Evolutionary conservation across 164 flowering plant genomes (phyloP).

Genomic region (Vitis labrusca): DNA sequence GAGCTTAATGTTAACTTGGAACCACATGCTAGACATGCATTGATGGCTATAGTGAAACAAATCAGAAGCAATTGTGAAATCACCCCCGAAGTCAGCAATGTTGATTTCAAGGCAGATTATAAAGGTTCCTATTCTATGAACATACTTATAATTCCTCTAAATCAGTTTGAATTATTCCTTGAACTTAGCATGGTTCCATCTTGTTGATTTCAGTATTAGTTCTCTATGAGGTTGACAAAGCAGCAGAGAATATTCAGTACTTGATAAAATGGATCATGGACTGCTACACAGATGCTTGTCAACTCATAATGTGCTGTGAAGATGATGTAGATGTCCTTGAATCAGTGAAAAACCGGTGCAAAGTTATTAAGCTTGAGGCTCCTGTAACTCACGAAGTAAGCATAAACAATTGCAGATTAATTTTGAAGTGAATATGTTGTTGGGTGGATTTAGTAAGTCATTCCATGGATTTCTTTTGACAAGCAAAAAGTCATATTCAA

Average conservation of each 20-base stretch:
- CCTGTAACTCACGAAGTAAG: constrained; percentile 71
- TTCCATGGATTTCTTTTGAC: too few species aligned
- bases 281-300: constrained; percentile 66
- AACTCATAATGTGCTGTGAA: constrained; percentile 69
- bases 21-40: constrained; percentile 55
- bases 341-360: constrained; percentile 61
- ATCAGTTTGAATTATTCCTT: neutral
- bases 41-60: constrained; percentile 66
- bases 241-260: constrained; percentile 60
- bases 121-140: constrained; percentile 47
- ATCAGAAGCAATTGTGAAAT: constrained; percentile 36
- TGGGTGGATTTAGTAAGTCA: neutral
- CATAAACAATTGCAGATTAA: neutral
- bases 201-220: constrained; percentile 49
- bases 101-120: constrained; percentile 46
- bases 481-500: too few species aligned
- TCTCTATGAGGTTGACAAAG: constrained; percentile 63
- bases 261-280: constrained; percentile 78
- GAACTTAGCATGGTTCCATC: constrained; percentile 5
- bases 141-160: neutral
- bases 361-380: constrained; percentile 52
- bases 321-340: constrained; percentile 61
- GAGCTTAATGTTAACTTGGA: constrained; percentile 59
- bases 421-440: neutral
- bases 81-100: constrained; percentile 57